Conservation (phyloP, 1,284 basidiomycete species). For the Leccinum huronense region DNA sequence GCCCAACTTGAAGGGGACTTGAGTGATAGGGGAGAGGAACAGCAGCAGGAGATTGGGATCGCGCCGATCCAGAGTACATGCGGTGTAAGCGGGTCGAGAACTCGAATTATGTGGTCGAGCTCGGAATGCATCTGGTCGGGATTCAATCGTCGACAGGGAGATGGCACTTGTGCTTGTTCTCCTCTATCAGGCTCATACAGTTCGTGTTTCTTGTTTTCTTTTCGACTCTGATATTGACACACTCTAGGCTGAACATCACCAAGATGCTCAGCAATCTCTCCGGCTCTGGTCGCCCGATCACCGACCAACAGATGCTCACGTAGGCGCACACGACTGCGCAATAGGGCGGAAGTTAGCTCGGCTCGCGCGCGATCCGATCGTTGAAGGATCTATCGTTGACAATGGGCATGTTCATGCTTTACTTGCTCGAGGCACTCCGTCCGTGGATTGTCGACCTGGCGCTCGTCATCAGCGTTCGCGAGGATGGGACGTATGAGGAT, state of each 20-base stretch:
- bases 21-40: constrained; percentile 61
- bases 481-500: constrained; percentile 81
- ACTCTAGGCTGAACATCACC: constrained; percentile 77
- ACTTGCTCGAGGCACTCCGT: constrained; percentile 86
- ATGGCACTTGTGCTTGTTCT: constrained; percentile 93
- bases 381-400: constrained; percentile 95
- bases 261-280: constrained; percentile 86
- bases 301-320: constrained; percentile 89
- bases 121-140: constrained; percentile 96
- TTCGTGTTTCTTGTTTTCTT: constrained; percentile 33
- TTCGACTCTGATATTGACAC: neutral
- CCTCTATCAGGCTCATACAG: constrained; percentile 97
- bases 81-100: constrained; percentile 99
- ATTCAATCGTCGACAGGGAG: constrained; percentile 96
- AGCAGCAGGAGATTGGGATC: constrained; percentile 75
- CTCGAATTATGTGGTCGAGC: constrained; percentile 94
- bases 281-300: constrained; percentile 75
- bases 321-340: constrained; percentile 95
- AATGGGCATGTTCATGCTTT: constrained; percentile 91
- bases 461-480: constrained; percentile 67
- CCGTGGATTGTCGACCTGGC: constrained; percentile 95
- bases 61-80: constrained; percentile 77
- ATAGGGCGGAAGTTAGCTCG: constrained; percentile 51
- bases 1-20: constrained; percentile 54
- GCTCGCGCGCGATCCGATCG: constrained; percentile 77